Base-by-base conservation (phyloP, 352 stramenopile species). In the Hyaloperonospora arabidopsidis region DNA sequence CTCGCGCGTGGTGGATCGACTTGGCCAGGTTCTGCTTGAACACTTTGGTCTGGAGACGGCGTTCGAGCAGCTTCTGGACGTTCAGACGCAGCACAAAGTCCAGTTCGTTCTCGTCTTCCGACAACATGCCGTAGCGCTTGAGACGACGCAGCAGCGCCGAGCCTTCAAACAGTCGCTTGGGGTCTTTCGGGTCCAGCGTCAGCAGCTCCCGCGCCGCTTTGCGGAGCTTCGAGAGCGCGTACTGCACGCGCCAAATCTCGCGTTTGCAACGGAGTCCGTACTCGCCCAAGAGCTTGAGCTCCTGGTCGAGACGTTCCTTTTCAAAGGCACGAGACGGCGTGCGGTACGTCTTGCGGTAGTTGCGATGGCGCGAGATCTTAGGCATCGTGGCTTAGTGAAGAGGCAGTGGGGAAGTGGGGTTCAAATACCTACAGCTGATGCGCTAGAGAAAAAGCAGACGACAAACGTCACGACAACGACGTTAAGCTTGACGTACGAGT, bases 201-300 rank as follows among this genome's bases (percentile, higher is more conserved):
- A 99, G 72, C 11, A 99, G 80, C 64, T 97, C 86, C 85, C 97
- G 96, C 14, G 97, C 97, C 34, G 96, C 95, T 73, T 99, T 99
- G 68, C 97, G 95, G 55, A 99, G 92, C 89, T 99, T 99, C 61
- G 97, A 97, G 52, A 99, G 83, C 53, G 96, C 92, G 67, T 97
- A 98, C 79, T 99, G 97, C 47, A 98, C 95, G 60, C 97, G 95
- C 97, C 97, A 99, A 76, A 99, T 99, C 76, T 99, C 97, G 65
- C 96, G 94, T 92, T 99, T 99, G 92, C 96, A 99, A 67, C 97
- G 89, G 21, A 99, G 92, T 49, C 97, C 97, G 74, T 99, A 99
- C 84, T 99, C 96, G 72, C 97, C 97, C 40, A 98, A 92, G 45
- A 98, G 86, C 87, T 98, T 98, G 49, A 99, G 86, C 81, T 99